Percentiles rank a stretch among this genome's conserved stretches.
phyloP scores from a whole-genome alignment of 2,329 filamentous ascomycete genomes.

The Lachnellula occidentalis region DNA sequence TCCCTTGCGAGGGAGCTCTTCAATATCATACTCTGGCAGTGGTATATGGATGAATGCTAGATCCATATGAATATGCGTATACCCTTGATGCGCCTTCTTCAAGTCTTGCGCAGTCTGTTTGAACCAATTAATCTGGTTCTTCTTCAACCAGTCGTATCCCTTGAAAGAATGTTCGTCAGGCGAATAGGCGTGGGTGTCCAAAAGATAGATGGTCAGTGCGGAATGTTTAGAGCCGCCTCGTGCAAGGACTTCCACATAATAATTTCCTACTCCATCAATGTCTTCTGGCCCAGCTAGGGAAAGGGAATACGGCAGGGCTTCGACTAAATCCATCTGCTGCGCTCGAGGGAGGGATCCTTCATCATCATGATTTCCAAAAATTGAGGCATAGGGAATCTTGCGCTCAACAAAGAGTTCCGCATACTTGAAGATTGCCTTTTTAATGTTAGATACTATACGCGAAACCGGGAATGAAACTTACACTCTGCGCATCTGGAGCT shows the following conservation, averaged over 20 bases:
- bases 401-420: conserved; percentile 77
- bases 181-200: conserved; percentile 89
- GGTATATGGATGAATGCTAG: conserved; percentile 98
- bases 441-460: conserved; percentile 15
- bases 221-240: conserved; percentile 76
- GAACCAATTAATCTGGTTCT: conserved; percentile 93
- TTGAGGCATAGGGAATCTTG: conserved; percentile 86
- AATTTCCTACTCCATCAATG: conserved; percentile 90
- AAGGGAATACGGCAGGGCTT: conserved; percentile 83
- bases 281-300: conserved; percentile 77
- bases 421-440: conserved; percentile 84
- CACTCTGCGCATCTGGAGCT: conserved; percentile 82
- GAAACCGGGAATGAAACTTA: conserved; percentile 34
- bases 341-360: conserved; percentile 69
- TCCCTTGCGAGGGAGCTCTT: conserved; percentile 57
- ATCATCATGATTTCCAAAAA: conserved; percentile 97
- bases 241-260: conserved; percentile 83
- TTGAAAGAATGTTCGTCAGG: conserved; percentile 81
- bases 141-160: conserved; percentile 98
- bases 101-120: conserved; percentile 67
- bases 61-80: conserved; percentile 89
- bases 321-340: conserved; percentile 78
- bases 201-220: conserved; percentile 86
- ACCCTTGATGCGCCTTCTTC: conserved; percentile 73
- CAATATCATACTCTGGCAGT: conserved; percentile 75